These are phyloP conservation scores for Coccomyxa subellipsoidea DNA, from an alignment of 163 green algal genomes.

Conservation along the genomic window DNA sequence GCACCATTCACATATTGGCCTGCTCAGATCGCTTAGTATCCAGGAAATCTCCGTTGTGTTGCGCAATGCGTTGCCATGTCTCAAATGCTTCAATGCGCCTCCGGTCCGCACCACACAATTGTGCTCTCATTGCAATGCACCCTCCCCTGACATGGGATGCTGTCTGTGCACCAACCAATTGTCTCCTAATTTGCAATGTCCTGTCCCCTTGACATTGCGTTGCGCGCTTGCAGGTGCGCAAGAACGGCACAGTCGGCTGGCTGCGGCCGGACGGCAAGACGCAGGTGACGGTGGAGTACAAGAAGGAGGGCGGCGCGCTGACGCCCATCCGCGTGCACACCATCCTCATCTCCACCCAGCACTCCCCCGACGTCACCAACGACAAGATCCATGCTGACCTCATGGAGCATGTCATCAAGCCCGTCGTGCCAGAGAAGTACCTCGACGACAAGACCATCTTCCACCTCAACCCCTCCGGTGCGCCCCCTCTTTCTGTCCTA, in stretches of 20 bases:
- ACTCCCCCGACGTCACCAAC: conserved; percentile 93
- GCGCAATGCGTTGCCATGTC: not conserved
- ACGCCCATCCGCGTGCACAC: conserved; percentile 95
- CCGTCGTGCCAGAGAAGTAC: conserved; percentile 89
- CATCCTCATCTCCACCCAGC: conserved; percentile 99
- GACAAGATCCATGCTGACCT: conserved; percentile 96
- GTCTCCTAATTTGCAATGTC: too few relatives aligned
- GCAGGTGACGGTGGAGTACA: conserved; percentile 99
- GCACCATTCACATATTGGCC: too few relatives aligned
- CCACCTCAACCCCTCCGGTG: conserved; percentile 97
- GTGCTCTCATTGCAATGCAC: too few relatives aligned
- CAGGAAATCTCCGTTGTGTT: too few relatives aligned
- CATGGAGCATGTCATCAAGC: conserved; percentile 88
- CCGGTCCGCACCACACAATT: too few relatives aligned
- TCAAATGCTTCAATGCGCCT: not conserved
- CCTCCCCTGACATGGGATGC: too few relatives aligned
- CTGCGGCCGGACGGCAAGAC: conserved; percentile 99
- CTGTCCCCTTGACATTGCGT: too few relatives aligned
- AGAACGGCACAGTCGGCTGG: conserved; percentile 85
- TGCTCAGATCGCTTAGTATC: too few relatives aligned
- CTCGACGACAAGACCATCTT: conserved; percentile 99
- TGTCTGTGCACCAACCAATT: too few relatives aligned
- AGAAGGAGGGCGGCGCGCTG: conserved; percentile 88
- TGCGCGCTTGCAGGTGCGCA: conserved; percentile 78
- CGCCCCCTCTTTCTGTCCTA: too few relatives aligned